These are phyloP conservation scores for Ceratonia siliqua DNA, from an alignment of 306 rosid species.

Conservation along the genomic window DNA sequence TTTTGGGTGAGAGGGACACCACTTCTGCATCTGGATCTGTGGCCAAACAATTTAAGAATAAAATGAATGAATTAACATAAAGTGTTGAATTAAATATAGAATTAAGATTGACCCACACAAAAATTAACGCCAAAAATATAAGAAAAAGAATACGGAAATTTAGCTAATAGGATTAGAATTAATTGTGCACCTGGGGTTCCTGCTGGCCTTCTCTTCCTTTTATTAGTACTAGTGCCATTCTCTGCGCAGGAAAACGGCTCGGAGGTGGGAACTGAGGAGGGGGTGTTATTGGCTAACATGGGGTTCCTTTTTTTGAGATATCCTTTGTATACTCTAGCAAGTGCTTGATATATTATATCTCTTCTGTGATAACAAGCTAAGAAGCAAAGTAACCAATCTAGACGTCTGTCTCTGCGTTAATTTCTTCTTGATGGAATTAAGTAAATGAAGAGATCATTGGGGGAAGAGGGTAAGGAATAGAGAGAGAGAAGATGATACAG, in stretches of 20 bases:
- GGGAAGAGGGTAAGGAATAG: conserved; percentile 16
- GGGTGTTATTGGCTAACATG: conserved; percentile 74
- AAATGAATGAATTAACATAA: background rate
- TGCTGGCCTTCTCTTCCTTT: conserved; percentile 91
- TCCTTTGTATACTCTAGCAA: background rate
- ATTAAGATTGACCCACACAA: background rate
- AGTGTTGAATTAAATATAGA: background rate
- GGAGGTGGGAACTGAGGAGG: conserved; percentile 60
- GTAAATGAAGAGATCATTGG: conserved; percentile 31
- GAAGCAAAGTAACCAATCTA: conserved; percentile 2
- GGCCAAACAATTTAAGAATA: background rate
- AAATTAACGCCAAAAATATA: background rate
- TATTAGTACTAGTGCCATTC: conserved; percentile 54
- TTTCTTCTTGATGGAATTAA: conserved; percentile 35
- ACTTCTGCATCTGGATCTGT: conserved; percentile 99
- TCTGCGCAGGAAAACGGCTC: conserved; percentile 80
- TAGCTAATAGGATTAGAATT: background rate
- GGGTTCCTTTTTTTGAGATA: background rate
- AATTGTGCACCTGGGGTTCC: conserved; percentile 89
- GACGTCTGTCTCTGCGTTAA: conserved; percentile 18
- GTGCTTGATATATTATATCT: conserved; percentile 8
- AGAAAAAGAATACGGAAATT: background rate
- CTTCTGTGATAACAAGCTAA: conserved; percentile 19
- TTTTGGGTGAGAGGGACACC: conserved; percentile 94
- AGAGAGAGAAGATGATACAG: conserved; percentile 29